Evolutionary conservation across 305 asterid genomes (phyloP).

Genomic region (Fraxinus floribunda): DNA sequence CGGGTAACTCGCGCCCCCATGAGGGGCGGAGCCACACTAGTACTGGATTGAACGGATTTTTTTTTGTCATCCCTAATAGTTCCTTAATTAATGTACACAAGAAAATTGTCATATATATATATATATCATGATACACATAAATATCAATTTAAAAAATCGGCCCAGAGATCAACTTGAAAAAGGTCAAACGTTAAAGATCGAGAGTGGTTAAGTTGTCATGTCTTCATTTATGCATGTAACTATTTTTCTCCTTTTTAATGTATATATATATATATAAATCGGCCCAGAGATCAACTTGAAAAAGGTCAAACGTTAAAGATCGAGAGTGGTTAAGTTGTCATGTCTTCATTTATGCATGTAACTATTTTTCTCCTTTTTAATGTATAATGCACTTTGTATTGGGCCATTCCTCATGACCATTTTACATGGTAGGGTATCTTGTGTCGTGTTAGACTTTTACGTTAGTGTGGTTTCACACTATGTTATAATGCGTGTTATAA

Average conservation of each 20-base stretch:
- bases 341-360: background rate
- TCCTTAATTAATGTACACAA: background rate
- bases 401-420: background rate
- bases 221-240: background rate
- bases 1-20: too few species aligned
- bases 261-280: too few species aligned
- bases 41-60: too few species aligned
- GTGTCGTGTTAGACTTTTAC: background rate
- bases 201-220: background rate
- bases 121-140: too few species aligned
- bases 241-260: background rate
- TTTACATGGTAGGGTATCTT: background rate
- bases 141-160: background rate
- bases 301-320: too few species aligned
- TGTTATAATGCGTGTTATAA: background rate
- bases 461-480: background rate
- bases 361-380: background rate
- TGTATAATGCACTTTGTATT: background rate
- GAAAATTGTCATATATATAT: background rate
- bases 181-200: too few species aligned
- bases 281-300: too few species aligned
- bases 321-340: background rate
- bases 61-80: too few species aligned
- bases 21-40: too few species aligned
- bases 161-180: background rate